Percentiles rank a stretch among this genome's conserved stretches.
These are phyloP conservation scores for Anthoceros angustus DNA, from an alignment of 225 moss, liverwort and hornwort species.

Conservation along the genomic window DNA sequence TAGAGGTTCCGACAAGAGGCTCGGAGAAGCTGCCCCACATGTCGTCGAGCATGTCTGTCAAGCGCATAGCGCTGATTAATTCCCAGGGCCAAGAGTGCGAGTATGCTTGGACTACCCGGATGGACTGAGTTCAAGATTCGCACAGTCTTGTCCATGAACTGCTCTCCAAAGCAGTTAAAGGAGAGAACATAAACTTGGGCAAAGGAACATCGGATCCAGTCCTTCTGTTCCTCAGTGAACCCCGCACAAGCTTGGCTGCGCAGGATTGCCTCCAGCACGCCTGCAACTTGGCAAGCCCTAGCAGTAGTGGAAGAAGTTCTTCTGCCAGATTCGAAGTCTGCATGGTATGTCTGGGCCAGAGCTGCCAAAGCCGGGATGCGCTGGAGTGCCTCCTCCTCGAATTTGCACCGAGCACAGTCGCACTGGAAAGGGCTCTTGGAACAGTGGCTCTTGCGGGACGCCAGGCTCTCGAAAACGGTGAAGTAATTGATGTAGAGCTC, in stretches of 20 bases:
- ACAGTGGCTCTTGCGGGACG: not conserved
- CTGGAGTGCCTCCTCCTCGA: not conserved
- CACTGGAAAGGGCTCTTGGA: not conserved
- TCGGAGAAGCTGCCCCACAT: too few relatives aligned
- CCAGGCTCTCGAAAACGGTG: not conserved
- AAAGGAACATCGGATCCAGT: not conserved
- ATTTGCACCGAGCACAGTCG: not conserved
- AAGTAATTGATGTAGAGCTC: not conserved
- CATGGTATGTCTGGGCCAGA: too few relatives aligned
- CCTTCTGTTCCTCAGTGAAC: not conserved
- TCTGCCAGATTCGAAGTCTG: not conserved
- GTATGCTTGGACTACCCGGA: too few relatives aligned
- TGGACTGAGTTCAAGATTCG: too few relatives aligned
- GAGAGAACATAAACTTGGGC: too few relatives aligned
- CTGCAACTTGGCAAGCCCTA: not conserved
- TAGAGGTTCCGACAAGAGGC: too few relatives aligned
- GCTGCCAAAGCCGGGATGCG: not conserved
- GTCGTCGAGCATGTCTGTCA: too few relatives aligned
- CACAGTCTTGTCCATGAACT: too few relatives aligned
- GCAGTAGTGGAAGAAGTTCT: not conserved
- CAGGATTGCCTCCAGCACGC: not conserved
- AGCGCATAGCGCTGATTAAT: too few relatives aligned
- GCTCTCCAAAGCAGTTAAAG: too few relatives aligned
- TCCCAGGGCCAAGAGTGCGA: too few relatives aligned
- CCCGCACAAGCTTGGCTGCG: not conserved